Base-by-base conservation (phyloP, 495 filamentous ascomycete genomes). In the Penicillium goetzii region DNA sequence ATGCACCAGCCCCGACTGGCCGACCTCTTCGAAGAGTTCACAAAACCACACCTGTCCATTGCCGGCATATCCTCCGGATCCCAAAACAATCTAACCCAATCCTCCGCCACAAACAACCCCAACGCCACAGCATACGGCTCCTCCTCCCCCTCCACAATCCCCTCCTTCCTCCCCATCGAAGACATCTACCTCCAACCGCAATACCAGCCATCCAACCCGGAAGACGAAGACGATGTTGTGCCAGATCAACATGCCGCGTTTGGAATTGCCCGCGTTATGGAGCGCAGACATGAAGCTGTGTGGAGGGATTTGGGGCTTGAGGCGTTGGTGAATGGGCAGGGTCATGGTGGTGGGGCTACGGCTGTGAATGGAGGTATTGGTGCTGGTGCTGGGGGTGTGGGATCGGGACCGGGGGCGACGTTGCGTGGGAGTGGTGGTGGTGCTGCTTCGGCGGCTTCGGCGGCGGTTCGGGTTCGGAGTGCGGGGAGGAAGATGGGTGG, bases 231-330 rank as follows among this genome's bases (percentile, higher is more conserved):
- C 69, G 95, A 98, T 65, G 90, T 99, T 4, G 93, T 99, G 12
- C 95, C 95, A 0, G 93, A 98, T 70, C 93, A 97, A 80, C 95
- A 99, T 76, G 93, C 95, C 2, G 95, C 95, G 7, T 99, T 97
- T 78, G 95, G 95, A 2, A 97, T 99, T 68, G 85, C 89, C 68
- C 86, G 93, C 67, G 95, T 94, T 0, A 97, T 78, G 80, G 76
- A 80, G 53, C 73, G 74, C 55, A 78, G 76, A 65, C 79, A 83
- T 56, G 92, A 93, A 78, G 79, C 87, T 3, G 87, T 88, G 4
- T 97, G 94, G 95, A 88, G 90, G 70, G 95, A 97, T 79, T 71
- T 97, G 14, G 92, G 92, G 1, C 74, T 97, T 33, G 81, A 84
- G 45, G 88, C 88, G 58, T 78, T 96, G 63, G 88, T 93, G 80